Evolutionary conservation across 371 early-diverging fungal genomes (phyloP).

Genomic region (Zancudomyces culisetae): DNA sequence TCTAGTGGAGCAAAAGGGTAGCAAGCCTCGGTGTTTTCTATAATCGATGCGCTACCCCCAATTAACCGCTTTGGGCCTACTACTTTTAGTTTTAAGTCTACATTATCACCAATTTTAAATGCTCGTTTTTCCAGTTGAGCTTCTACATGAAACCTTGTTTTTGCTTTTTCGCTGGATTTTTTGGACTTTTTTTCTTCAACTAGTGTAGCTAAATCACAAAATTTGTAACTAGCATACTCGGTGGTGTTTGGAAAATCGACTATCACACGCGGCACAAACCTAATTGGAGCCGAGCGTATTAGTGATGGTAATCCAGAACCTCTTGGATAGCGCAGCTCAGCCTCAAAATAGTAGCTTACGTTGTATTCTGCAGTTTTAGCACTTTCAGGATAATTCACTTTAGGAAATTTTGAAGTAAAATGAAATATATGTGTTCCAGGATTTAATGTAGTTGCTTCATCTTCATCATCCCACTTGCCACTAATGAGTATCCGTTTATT

Average conservation of each 20-base stretch:
- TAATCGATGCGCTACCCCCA: constrained; percentile 5
- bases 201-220: constrained; percentile 12
- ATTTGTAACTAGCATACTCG: constrained; percentile 5
- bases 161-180: too few species aligned
- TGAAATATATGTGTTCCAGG: constrained; percentile 21
- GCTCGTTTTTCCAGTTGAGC: constrained; percentile 11
- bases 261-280: constrained; percentile 14
- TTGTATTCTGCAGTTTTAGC: constrained; percentile 11
- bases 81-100: constrained; percentile 12
- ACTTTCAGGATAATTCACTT: constrained; percentile 19
- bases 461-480: constrained; percentile 10
- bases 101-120: constrained; percentile 12
- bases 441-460: constrained; percentile 5
- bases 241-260: neutral
- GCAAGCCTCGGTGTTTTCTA: constrained; percentile 19
- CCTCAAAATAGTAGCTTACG: constrained; percentile 12
- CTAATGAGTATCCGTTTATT: constrained; percentile 13
- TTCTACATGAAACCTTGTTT: constrained; percentile 13
- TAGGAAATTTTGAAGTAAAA: constrained; percentile 20
- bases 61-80: constrained; percentile 8
- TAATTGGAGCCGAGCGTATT: constrained; percentile 8
- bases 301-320: neutral
- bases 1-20: constrained; percentile 11
- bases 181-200: constrained; percentile 3
- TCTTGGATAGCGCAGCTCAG: constrained; percentile 5